Base-by-base conservation (phyloP, 805 yeast species). In the Schwanniomyces yamadae region DNA sequence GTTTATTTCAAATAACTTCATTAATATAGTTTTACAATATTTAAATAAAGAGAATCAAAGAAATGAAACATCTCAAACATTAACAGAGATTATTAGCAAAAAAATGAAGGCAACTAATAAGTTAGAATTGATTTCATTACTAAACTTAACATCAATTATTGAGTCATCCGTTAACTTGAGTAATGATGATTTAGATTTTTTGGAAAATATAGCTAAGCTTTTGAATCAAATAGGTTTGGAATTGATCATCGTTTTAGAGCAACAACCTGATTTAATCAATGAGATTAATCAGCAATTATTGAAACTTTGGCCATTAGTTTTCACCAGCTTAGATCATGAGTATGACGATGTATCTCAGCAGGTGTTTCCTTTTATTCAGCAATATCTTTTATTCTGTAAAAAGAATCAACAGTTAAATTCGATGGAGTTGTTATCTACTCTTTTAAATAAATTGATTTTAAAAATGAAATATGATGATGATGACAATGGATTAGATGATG, bases 331-430 rank as follows among this genome's bases (percentile, higher is more conserved):
- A 54, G 73, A 78, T 20, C 84, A 88, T 56, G 95, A 83, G 44
- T 89, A 82, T 53, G 98, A 93, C 58, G 97, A 93, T 47, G 82
- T 91, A 10, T 78, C 95, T 1, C 70, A 75, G 24, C 95, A 87
- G 57, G 84, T 88, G 5, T 84, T 91, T 52, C 83, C 93, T 6
- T 84, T 88, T 50, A 66, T 93, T 30, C 77, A 85, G 24, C 84
- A 80, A 34, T 89, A 82, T 55, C 66, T 93, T 42, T 63, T 85
- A 8, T 73, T 82, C 28, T 63, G 89, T 46, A 86, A 79, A 62
- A 87, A 78, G 53, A 66, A 63, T 40, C 59, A 66, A 9, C 50
- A 47, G 6, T 51, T 65, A 29, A 46, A 50, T 30, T 50, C 62
- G 8, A 35, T 49, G 59, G 80, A 80, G 34, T 63, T 89, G 28